Base-by-base conservation (phyloP, 176 grass and related monocot species). In the Chrysopogon serrulatus region DNA sequence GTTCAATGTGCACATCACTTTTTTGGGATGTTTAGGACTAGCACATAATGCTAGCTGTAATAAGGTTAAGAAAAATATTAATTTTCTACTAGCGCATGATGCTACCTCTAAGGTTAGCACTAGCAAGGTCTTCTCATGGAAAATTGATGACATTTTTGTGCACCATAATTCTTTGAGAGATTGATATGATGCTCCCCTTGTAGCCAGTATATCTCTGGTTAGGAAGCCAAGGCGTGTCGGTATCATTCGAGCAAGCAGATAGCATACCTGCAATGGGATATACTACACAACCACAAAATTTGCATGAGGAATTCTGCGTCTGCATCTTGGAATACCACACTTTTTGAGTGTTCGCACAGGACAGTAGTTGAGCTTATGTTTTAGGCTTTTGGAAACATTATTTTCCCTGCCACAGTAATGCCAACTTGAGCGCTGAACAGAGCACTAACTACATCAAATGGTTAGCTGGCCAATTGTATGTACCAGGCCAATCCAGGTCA, bases 221-320 rank as follows among this genome's bases (percentile, higher is more conserved):
- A 59, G 56, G 83, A 86, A 78, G 56, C 12, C n/a, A 62, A 78
- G 57, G 31, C 36, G 73, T 86, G 43, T 24, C 0, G 12, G 66
- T 86, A 11, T 82, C 30, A 65, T 44, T 33, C 6, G 28, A 73
- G 39, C 42, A 70, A 42, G 64, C 7, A 45, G 65, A 59, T 77
- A 8, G 27, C 4, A 82, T 86, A 43, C 77, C 36, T 78, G 83
- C 83, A 21, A 39, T n/a, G 5, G 24, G 73, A 65, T 66, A 44
- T 66, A 44, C 2, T 82, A 47, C 70, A 48, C 65, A 54, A 73
- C 86, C 88, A 90, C 83, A 78, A 86, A 73, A 45, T 32, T 72
- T 24, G 84, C 73, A 90, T 82, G 83, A 90, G 54, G 73, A 64
- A 57, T 23, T 54, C 73, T 54, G 26, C 36, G 32, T 84, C 17